Percentiles rank a stretch among this genome's conserved stretches.
Evolutionary conservation across 108 stramenopile species (phyloP).

Genomic region (Heterococcus sp.): DNA sequence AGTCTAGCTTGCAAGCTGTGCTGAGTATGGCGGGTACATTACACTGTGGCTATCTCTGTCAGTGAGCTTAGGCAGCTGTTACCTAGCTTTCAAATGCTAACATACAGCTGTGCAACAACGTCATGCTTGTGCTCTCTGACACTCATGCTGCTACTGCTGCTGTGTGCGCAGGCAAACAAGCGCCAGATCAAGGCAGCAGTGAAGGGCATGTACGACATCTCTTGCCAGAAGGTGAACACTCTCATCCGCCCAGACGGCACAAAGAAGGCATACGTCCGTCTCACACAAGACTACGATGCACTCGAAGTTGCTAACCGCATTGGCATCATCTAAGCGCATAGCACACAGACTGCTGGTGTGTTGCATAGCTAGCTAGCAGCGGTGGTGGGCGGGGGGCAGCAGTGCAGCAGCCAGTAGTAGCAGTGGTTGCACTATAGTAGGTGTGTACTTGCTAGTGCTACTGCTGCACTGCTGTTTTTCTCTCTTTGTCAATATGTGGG

Average conservation of each 20-base stretch:
- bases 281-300: constrained; percentile 96
- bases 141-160: no score
- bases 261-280: constrained; percentile 98
- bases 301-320: constrained; percentile 98
- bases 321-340: constrained; percentile 75
- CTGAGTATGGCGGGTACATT: no score
- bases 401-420: no score
- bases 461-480: background rate
- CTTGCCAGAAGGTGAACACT: constrained; percentile 96
- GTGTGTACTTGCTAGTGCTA: background rate
- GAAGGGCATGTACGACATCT: constrained; percentile 91
- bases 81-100: no score
- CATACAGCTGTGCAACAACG: background rate
- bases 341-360: background rate
- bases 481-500: no score
- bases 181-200: constrained; percentile 99
- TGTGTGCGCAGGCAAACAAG: constrained; percentile 96
- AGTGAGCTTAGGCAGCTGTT: no score
- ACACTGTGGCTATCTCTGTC: no score
- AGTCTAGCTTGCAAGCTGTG: no score
- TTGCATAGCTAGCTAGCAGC: no score
- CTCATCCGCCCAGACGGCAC: constrained; percentile 96
- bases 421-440: no score
- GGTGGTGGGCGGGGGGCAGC: no score
- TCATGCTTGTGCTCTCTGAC: no score